These are phyloP conservation scores for Nemophila menziesii DNA, from an alignment of 257 asterid species.

Conservation along the genomic window DNA sequence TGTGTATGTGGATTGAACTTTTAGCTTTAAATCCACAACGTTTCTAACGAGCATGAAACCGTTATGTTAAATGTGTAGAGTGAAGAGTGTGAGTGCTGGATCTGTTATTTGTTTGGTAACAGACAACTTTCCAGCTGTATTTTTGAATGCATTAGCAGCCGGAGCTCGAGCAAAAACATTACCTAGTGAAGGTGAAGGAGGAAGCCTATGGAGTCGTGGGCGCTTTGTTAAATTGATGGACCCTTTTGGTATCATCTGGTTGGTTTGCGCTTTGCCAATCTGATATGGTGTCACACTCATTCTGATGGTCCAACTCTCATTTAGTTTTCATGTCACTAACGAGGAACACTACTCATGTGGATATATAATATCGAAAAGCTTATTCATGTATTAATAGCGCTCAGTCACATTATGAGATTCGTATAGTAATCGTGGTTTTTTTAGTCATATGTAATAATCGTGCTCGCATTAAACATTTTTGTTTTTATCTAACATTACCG, in stretches of 20 bases:
- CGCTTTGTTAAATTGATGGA: constrained; percentile 56
- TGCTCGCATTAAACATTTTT: too few relatives aligned
- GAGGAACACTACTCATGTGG: too few relatives aligned
- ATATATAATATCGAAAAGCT: too few relatives aligned
- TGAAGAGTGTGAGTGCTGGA: constrained; percentile 17
- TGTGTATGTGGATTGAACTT: too few relatives aligned
- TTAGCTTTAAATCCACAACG: too few relatives aligned
- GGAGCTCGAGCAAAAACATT: constrained; percentile 47
- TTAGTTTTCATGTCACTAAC: too few relatives aligned
- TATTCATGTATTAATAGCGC: too few relatives aligned
- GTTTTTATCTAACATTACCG: too few relatives aligned
- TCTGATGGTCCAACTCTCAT: background rate
- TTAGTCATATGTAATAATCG: too few relatives aligned
- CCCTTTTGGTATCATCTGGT: constrained; percentile 69
- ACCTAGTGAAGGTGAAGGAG: constrained; percentile 22
- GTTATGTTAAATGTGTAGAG: constrained; percentile 15
- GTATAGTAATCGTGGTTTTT: too few relatives aligned
- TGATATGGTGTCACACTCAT: constrained; percentile 11
- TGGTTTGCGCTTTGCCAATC: constrained; percentile 39
- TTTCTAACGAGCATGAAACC: too few relatives aligned
- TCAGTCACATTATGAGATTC: too few relatives aligned
- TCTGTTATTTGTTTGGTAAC: constrained; percentile 49
- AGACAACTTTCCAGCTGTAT: constrained; percentile 42
- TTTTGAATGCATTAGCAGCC: constrained; percentile 40
- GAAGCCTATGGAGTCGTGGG: constrained; percentile 40